Evolutionary conservation across 768 basidiomycete species (phyloP).

Genomic region (Pisolithus orientalis): DNA sequence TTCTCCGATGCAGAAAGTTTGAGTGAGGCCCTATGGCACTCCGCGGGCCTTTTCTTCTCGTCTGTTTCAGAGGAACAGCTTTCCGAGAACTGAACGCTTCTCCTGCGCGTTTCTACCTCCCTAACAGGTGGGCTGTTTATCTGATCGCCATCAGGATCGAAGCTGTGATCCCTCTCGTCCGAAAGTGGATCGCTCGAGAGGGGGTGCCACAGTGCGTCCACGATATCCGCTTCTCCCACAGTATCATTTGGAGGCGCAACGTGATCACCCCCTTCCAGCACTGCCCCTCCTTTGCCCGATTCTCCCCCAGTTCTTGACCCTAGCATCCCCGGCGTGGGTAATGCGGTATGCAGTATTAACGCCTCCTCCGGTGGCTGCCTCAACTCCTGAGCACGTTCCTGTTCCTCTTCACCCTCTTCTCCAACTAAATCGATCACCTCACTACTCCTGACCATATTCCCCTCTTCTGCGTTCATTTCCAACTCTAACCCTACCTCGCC

Average conservation of each 20-base stretch:
- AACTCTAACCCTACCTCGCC: constrained; percentile 1
- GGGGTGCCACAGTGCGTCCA: constrained; percentile 21
- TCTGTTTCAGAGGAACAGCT: constrained; percentile 6
- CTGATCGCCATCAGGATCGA: too few relatives aligned
- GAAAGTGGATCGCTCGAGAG: constrained; percentile 3
- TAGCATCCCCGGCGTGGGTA: neutral
- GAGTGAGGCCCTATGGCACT: constrained; percentile 16
- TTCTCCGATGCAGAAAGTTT: constrained; percentile 10
- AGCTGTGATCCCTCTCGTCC: constrained; percentile 5
- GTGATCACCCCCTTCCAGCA: neutral
- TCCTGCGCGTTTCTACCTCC: neutral
- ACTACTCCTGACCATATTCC: neutral
- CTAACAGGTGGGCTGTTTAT: neutral
- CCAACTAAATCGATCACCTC: neutral
- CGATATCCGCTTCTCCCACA: constrained; percentile 18
- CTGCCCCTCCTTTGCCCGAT: neutral
- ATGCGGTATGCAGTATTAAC: neutral
- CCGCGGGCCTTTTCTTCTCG: constrained; percentile 24
- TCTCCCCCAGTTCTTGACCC: neutral
- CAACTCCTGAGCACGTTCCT: neutral
- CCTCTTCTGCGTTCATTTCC: neutral
- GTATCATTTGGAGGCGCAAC: neutral
- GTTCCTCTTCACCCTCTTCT: neutral
- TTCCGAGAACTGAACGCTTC: neutral
- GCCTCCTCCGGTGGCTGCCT: neutral